Conservation (phyloP, 768 basidiomycete genomes). For the Cubamyces sp. region DNA sequence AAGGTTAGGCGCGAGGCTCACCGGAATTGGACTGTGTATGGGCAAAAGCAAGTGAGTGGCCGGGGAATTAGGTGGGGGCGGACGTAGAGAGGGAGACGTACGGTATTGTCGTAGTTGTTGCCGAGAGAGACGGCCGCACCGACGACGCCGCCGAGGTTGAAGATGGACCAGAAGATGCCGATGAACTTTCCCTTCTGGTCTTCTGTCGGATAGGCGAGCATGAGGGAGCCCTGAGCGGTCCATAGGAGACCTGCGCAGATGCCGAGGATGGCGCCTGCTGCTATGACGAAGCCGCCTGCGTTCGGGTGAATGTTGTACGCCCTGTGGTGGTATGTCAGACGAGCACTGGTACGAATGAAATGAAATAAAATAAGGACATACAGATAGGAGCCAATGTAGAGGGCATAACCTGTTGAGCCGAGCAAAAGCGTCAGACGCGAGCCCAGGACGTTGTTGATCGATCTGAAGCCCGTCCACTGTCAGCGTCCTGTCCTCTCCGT, state of each 20-base stretch:
- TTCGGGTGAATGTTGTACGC: conserved; percentile 69
- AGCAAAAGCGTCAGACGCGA: conserved; percentile 70
- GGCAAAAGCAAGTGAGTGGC: background rate
- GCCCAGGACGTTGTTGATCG: conserved; percentile 83
- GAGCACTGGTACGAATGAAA: background rate
- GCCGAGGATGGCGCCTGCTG: conserved; percentile 73
- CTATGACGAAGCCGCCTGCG: conserved; percentile 67
- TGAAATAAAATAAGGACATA: conserved; percentile 39
- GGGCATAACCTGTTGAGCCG: conserved; percentile 74
- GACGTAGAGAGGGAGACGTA: conserved; percentile 31
- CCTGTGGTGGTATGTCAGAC: conserved; percentile 40
- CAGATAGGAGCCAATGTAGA: conserved; percentile 79
- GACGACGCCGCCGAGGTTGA: conserved; percentile 81
- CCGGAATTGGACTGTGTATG: conserved; percentile 35
- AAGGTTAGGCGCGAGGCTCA: conserved; percentile 29
- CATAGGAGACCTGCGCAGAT: conserved; percentile 74
- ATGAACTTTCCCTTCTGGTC: conserved; percentile 77
- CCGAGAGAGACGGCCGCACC: conserved; percentile 78
- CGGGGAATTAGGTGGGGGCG: no score
- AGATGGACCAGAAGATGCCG: conserved; percentile 82
- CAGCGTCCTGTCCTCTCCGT: background rate
- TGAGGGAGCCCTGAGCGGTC: conserved; percentile 85
- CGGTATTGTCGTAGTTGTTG: conserved; percentile 66
- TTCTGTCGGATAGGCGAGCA: conserved; percentile 85
- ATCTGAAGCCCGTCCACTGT: conserved; percentile 43